Evolutionary conservation across 2,329 filamentous ascomycete genomes (phyloP), one percentile per base, ranked within the genome.

Genomic region (Apiospora koreana): DNA sequence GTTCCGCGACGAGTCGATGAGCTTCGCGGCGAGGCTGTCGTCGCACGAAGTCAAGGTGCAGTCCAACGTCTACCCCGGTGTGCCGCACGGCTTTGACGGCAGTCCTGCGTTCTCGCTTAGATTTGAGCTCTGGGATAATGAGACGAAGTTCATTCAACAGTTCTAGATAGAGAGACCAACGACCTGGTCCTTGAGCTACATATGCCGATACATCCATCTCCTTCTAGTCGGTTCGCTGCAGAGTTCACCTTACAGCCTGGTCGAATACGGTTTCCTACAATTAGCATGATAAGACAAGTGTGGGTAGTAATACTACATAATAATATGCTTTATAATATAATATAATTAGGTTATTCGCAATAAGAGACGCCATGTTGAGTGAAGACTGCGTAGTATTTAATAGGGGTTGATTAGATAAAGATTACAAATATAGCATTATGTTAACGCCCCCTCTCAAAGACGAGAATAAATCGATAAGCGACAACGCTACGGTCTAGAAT

Each of bases 1-100:
- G 18, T 75, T 75, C 67, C 70, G 65, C 16, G 71, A 72, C 21
- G 74, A 72, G 69, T 54, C 67, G 12, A 43, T 69, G 18, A 65
- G 64, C 2, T 75, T 69, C 42, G 72, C 73, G 21, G 64, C 25
- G 14, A 64, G 69, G 45, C 38, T 75, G 21, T 46, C 67, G 18
- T 31, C 46, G 25, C 69, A 68, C 7, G 69, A 69, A 14, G 70
- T 75, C 2, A 46, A 43, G 23, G 48, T 25, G 48, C 3, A 28
- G 4, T 25, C 12, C 2, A 4, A 28, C 1, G 12, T 50, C 10
- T 50, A 50, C 7, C 23, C 23, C 2, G 48, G 48, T 4, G 48
- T 50, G 23, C 48, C 48, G 1, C 48, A 50, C 14, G 48, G 48
- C 0, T 50, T 50, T 7, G 48, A 50, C 23, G 23, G 23, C 5